Percentiles rank a stretch among this genome's conserved stretches.
These are phyloP conservation scores for Yamadazyma diddensiae DNA, from an alignment of 1,139 yeast species.

Conservation along the genomic window DNA sequence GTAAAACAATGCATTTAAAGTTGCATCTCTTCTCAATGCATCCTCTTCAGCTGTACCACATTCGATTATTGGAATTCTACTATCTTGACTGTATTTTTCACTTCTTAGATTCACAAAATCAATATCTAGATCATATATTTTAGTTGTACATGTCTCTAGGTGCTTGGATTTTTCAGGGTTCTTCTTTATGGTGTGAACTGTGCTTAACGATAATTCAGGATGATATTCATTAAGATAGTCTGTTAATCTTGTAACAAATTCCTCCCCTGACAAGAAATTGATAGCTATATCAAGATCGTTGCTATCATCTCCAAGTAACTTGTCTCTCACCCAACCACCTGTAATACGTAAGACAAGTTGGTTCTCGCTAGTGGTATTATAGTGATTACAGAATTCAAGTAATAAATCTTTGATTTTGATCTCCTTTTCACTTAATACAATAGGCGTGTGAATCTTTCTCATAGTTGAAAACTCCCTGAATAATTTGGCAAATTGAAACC, in stretches of 20 bases:
- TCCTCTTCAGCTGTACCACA: conserved; percentile 93
- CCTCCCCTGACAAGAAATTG: conserved; percentile 78
- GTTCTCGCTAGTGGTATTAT: conserved; percentile 21
- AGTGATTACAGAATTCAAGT: conserved; percentile 38
- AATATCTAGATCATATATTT: conserved; percentile 72
- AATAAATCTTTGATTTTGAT: conserved; percentile 44
- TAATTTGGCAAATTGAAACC: conserved; percentile 8
- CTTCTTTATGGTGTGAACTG: conserved; percentile 78
- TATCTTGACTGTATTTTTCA: conserved; percentile 77
- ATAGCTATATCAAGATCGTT: conserved; percentile 92
- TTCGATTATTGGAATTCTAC: conserved; percentile 73
- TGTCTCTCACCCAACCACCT: conserved; percentile 99
- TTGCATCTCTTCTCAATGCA: conserved; percentile 91
- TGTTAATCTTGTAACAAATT: conserved; percentile 69
- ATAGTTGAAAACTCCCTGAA: conserved; percentile 5
- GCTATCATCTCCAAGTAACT: conserved; percentile 71
- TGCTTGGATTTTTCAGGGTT: conserved; percentile 97
- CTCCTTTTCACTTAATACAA: conserved; percentile 48
- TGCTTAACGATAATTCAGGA: conserved; percentile 42
- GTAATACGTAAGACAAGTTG: conserved; percentile 68
- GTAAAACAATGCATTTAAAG: conserved; percentile 86
- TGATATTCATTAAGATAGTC: conserved; percentile 47
- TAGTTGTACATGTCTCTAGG: conserved; percentile 93
- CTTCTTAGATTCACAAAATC: conserved; percentile 91
- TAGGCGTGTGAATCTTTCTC: conserved; percentile 19